phyloP scores from a whole-genome alignment of 108 stramenopile genomes.

The Skeletonema marinoi region DNA sequence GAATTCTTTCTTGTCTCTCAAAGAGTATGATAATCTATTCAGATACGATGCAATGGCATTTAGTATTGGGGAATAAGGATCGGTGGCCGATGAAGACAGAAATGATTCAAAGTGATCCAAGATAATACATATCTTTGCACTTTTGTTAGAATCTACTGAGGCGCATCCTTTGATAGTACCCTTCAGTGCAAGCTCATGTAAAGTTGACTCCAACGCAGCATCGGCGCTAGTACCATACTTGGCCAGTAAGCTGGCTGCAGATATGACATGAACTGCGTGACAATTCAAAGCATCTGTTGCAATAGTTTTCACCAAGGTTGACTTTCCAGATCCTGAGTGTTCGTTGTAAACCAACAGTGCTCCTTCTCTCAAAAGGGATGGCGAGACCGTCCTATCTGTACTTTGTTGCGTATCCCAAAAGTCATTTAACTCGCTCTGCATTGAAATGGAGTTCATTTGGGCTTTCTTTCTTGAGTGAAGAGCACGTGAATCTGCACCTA shows the following conservation, averaged over 20 bases:
- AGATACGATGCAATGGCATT: conserved; percentile 74
- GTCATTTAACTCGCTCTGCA: conserved; percentile 7
- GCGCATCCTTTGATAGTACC: conserved; percentile 51
- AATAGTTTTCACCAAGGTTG: conserved; percentile 60
- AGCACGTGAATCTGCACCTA: conserved; percentile 30
- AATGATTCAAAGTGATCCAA: conserved; percentile 76
- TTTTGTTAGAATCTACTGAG: background rate
- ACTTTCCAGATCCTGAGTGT: conserved; percentile 62
- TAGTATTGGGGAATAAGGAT: conserved; percentile 67
- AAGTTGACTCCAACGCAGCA: conserved; percentile 69
- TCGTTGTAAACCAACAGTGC: conserved; percentile 41
- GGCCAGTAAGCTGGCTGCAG: conserved; percentile 61
- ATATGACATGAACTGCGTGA: conserved; percentile 61
- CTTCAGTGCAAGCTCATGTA: conserved; percentile 60
- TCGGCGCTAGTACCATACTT: conserved; percentile 79
- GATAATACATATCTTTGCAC: conserved; percentile 59
- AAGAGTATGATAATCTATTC: conserved; percentile 46
- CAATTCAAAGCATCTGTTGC: conserved; percentile 58
- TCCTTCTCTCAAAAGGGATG: conserved; percentile 41
- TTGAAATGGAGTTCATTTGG: conserved; percentile 6
- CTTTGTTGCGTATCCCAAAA: conserved; percentile 18
- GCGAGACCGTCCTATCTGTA: conserved; percentile 15
- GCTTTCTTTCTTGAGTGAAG: conserved; percentile 16
- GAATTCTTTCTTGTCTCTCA: conserved; percentile 54
- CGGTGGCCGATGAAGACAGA: conserved; percentile 54